Evolutionary conservation across 2,329 filamentous ascomycete genomes (phyloP).

Genomic region (Aphanoascus verrucosus): DNA sequence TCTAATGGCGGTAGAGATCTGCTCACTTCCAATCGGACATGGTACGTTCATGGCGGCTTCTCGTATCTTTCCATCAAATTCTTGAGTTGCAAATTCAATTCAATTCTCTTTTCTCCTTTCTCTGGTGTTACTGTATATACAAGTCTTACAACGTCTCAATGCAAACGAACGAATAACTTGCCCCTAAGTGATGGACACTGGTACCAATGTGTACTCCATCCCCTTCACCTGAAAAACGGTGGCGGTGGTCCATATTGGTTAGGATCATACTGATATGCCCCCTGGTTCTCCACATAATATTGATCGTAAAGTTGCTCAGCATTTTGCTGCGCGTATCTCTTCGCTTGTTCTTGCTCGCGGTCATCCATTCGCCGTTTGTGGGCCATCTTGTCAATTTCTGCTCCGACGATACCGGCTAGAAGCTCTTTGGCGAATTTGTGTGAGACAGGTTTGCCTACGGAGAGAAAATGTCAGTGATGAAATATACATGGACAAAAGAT

Average conservation of each 20-base stretch:
- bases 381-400: constrained; percentile 63
- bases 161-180: no score
- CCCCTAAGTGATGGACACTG: no score
- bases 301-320: constrained; percentile 30
- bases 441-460: constrained; percentile 53
- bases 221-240: background rate
- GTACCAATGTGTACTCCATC: no score
- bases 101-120: no score
- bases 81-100: no score
- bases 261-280: constrained; percentile 6
- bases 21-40: no score
- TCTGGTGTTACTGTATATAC: no score
- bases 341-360: constrained; percentile 49
- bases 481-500: no score
- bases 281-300: constrained; percentile 7
- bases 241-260: constrained; percentile 2
- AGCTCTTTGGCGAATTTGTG: constrained; percentile 69
- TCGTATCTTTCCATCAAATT: no score
- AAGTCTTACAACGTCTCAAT: no score
- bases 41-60: no score
- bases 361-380: constrained; percentile 56
- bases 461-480: background rate
- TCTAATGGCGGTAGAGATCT: no score
- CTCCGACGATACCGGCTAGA: constrained; percentile 62
- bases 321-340: constrained; percentile 47